Evolutionary conservation across 352 stramenopile species (phyloP).

Genomic region (Discostella stelligera): DNA sequence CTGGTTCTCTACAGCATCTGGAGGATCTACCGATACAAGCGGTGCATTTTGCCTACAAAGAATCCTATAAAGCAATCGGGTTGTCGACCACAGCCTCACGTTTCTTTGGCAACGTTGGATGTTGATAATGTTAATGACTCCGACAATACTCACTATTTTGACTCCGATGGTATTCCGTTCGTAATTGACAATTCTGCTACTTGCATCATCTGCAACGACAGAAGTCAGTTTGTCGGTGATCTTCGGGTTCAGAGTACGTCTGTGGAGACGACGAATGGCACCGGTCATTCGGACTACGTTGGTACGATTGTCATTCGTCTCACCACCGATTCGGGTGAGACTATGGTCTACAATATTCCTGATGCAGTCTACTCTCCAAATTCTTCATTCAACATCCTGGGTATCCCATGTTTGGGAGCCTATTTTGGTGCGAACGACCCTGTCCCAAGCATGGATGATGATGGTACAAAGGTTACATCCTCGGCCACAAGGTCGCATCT

Average conservation of each 20-base stretch:
- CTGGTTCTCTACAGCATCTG: neutral
- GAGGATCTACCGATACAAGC: neutral
- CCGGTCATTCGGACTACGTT: neutral
- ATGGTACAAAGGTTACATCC: slow-evolving; percentile 4
- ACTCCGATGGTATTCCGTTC: slow-evolving; percentile 15
- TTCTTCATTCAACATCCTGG: slow-evolving; percentile 28
- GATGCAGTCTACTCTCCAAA: slow-evolving; percentile 22
- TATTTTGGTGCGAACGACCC: slow-evolving; percentile 9
- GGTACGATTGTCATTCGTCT: slow-evolving; percentile 1
- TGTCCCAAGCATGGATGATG: slow-evolving; percentile 1
- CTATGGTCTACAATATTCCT: slow-evolving; percentile 23
- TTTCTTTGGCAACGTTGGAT: neutral
- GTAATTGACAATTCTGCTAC: slow-evolving; percentile 21
- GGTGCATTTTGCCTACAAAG: too few species aligned
- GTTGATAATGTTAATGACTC: neutral
- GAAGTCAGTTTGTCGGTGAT: neutral
- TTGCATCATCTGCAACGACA: slow-evolving; percentile 10
- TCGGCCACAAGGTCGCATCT: slow-evolving; percentile 3
- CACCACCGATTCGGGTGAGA: neutral
- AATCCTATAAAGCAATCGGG: too few species aligned
- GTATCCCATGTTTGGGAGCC: slow-evolving; percentile 15
- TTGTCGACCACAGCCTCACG: too few species aligned
- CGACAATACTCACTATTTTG: neutral
- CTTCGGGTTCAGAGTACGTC: neutral
- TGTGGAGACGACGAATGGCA: neutral